These are phyloP conservation scores for Podospora pseudoanserina DNA, from an alignment of 495 filamentous ascomycete genomes.

Conservation along the genomic window DNA sequence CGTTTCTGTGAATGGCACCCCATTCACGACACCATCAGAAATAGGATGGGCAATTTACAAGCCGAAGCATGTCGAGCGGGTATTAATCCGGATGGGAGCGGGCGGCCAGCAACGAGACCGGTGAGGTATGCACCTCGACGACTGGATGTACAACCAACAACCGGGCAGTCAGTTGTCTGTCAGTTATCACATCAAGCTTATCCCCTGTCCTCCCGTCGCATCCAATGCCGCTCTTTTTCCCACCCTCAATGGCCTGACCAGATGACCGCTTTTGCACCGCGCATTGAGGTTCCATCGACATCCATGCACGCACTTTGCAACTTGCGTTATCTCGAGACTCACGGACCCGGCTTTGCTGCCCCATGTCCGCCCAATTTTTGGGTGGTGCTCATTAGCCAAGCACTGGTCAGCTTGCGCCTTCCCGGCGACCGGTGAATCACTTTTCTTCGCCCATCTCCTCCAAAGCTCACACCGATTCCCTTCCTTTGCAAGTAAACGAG, in stretches of 20 bases:
- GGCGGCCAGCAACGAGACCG: not conserved
- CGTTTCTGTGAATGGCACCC: not conserved
- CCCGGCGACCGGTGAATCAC: constrained; percentile 35
- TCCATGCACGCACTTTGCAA: not conserved
- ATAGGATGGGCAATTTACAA: not conserved
- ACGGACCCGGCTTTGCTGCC: not conserved
- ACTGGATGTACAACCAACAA: not conserved
- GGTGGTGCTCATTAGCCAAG: constrained; percentile 10
- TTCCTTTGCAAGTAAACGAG: constrained; percentile 24
- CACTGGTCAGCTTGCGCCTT: constrained; percentile 26
- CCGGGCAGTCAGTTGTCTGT: not conserved
- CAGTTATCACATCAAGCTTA: not conserved
- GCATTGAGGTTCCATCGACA: not conserved
- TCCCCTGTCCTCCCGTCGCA: not conserved
- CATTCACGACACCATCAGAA: not conserved
- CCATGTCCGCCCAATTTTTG: constrained; percentile 6
- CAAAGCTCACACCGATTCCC: constrained; percentile 32
- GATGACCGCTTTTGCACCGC: not conserved
- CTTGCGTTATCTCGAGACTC: not conserved
- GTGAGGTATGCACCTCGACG: not conserved
- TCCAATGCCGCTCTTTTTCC: not conserved
- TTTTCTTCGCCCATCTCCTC: constrained; percentile 30
- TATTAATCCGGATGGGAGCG: not conserved
- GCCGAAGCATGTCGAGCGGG: not conserved
- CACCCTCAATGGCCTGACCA: not conserved